phyloP scores from a whole-genome alignment of 2,329 filamentous ascomycete species.

The Cladophialophora chaetospira region DNA sequence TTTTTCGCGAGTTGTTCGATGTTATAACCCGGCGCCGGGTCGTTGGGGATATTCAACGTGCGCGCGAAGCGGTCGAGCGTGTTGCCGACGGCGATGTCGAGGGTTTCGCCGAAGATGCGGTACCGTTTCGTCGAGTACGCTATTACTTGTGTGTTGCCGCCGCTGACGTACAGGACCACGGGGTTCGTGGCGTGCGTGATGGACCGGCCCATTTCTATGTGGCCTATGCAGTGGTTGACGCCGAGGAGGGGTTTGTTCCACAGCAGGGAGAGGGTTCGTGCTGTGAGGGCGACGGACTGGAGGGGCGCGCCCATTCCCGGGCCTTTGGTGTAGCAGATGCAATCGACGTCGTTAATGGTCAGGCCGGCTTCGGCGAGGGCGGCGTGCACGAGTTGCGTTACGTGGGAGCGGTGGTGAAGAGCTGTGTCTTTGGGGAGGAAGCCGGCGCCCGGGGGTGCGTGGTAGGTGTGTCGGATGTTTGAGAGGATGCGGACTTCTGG shows the following conservation, averaged over 20 bases:
- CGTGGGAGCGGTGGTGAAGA: conserved; percentile 83
- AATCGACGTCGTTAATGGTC: conserved; percentile 69
- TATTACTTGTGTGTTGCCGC: conserved; percentile 97
- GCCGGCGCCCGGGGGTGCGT: conserved; percentile 86
- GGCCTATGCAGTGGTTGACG: conserved; percentile 97
- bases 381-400: conserved; percentile 76
- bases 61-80: conserved; percentile 95
- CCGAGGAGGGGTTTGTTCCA: conserved; percentile 90
- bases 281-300: conserved; percentile 81
- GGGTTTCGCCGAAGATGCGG: conserved; percentile 95
- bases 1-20: conserved; percentile 91
- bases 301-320: conserved; percentile 96
- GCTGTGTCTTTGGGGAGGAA: conserved; percentile 98
- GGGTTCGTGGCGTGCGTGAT: conserved; percentile 91
- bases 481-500: conserved; percentile 65
- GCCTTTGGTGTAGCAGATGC: conserved; percentile 92
- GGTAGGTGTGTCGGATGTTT: conserved; percentile 92
- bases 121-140: conserved; percentile 94
- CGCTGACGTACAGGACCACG: conserved; percentile 91
- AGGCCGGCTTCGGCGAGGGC: conserved; percentile 72
- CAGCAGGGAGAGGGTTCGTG: conserved; percentile 75
- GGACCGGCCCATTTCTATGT: conserved; percentile 96
- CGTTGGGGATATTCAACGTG: conserved; percentile 87
- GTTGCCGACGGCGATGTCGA: conserved; percentile 97
- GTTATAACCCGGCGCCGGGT: conserved; percentile 95